Base-by-base conservation (phyloP, 2,329 filamentous ascomycete genomes). In the Ophiocordyceps polyrhachis-furcata region DNA sequence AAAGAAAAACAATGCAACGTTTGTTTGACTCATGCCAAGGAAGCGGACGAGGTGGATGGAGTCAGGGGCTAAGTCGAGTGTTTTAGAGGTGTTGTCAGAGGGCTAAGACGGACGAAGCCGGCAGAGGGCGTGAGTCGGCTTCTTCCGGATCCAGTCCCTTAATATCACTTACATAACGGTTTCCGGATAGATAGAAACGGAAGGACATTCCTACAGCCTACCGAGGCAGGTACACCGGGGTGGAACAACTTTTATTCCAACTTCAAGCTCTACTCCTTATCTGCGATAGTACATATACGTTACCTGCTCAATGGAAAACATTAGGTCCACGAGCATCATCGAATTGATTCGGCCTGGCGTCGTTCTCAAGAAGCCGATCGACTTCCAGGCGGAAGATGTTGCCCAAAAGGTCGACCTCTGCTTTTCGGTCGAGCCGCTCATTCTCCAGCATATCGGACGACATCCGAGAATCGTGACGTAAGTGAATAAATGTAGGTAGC, bases 381-480 rank as follows among this genome's bases (percentile, higher is more conserved):
- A 20, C 15, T 44, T 44, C 25, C 21, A 44, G 25, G 8, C 43
- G 3, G 25, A 44, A 32, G 43, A 41, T 0, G 15, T 44, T 32
- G 25, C 23, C 38, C 37, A 44, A 17, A 44, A 21, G 20, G 43
- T 44, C 43, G 23, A 44, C 21, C 23, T 44, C 28, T 44, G 43
- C 38, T 44, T 44, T 25, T 44, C 43, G 32, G 43, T 41, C 37
- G 43, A 44, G 43, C 43, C 43, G 43, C 43, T 44, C 37, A 44
- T 44, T 32, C 17, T 44, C 37, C 25, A 44, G 20, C 37, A 25
- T 32, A 38, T 44, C 17, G 43, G 43, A n/a, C 37, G 40, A 32
- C 43, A 44, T 41, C 43, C 43, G 23, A 44, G 43, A 13, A 41
- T 44, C n/a, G 43, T 44, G 8, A 44, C 14, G 42, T 43, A 29